Conservation (phyloP, 768 basidiomycete genomes). For the Amyloporia xantha region DNA sequence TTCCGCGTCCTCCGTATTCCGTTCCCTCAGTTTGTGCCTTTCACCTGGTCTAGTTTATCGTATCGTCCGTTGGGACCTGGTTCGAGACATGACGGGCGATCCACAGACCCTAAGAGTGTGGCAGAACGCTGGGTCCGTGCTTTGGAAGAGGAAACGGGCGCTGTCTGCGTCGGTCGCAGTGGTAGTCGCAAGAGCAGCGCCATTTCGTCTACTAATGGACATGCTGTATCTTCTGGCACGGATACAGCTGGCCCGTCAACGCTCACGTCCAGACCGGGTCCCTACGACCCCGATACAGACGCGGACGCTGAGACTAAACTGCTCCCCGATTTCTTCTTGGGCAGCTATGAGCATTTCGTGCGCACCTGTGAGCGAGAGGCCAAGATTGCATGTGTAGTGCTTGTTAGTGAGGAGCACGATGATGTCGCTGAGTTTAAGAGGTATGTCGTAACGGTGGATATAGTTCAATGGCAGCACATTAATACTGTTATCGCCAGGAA, state of each 20-base stretch:
- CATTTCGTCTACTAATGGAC: constrained; percentile 1
- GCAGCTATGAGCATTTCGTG: constrained; percentile 77
- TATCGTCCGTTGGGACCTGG: constrained; percentile 27
- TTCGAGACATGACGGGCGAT: constrained; percentile 13
- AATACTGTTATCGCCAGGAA: constrained; percentile 33
- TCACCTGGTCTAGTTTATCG: constrained; percentile 44
- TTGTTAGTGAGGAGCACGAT: constrained; percentile 89
- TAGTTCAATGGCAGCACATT: background rate
- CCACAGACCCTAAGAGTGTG: constrained; percentile 30
- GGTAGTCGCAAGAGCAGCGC: background rate
- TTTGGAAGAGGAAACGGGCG: constrained; percentile 83
- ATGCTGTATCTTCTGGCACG: constrained; percentile 25
- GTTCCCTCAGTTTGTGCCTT: constrained; percentile 38
- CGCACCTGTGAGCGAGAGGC: constrained; percentile 60
- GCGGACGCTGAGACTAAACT: constrained; percentile 36
- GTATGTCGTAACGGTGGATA: constrained; percentile 29
- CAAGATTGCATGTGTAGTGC: constrained; percentile 70
- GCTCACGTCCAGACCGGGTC: constrained; percentile 26
- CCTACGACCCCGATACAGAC: constrained; percentile 18
- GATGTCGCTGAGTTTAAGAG: constrained; percentile 83
- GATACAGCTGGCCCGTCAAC: constrained; percentile 38
- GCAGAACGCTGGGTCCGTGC: constrained; percentile 73
- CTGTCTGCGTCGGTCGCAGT: constrained; percentile 45
- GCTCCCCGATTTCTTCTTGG: constrained; percentile 76
- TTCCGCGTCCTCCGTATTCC: constrained; percentile 64